Conservation (phyloP, 2,329 filamentous ascomycete genomes). For the Ilyonectria sp. region DNA sequence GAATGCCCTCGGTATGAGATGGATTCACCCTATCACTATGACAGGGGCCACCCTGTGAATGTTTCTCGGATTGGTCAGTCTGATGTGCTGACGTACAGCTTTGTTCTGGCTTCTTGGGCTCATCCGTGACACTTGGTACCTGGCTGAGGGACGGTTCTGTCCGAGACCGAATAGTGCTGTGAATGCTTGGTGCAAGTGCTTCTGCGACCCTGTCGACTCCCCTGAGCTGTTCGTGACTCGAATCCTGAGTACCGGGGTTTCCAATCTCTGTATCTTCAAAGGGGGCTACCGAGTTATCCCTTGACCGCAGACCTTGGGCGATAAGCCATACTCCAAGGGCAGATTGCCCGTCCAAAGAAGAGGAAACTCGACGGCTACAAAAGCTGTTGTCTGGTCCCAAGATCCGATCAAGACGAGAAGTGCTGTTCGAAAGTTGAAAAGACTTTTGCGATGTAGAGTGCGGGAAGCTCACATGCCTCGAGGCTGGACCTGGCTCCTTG, state of each 20-base stretch:
- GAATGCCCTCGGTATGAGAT: conserved; percentile 10
- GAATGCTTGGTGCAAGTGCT: background rate
- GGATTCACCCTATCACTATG: background rate
- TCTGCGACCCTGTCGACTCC: conserved; percentile 3
- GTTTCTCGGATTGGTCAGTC: background rate
- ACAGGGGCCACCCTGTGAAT: background rate
- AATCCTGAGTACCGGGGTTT: background rate
- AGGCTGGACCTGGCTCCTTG: background rate
- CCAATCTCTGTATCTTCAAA: conserved; percentile 31
- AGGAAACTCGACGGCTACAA: conserved; percentile 49
- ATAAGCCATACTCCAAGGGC: conserved; percentile 56
- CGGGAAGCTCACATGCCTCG: conserved; percentile 22
- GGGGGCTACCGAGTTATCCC: conserved; percentile 44
- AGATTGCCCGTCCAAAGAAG: conserved; percentile 53
- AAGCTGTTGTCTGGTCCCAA: conserved; percentile 48
- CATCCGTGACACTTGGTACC: background rate
- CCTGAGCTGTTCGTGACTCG: background rate
- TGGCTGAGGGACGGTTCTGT: background rate
- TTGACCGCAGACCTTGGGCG: conserved; percentile 51
- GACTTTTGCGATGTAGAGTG: conserved; percentile 32
- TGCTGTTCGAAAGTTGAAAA: conserved; percentile 39
- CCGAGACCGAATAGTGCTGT: conserved; percentile 1
- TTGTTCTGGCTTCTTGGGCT: background rate
- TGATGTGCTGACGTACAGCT: background rate
- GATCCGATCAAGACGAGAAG: conserved; percentile 39